Base-by-base conservation (phyloP, 1,284 basidiomycete genomes). In the Cerrena zonata region DNA sequence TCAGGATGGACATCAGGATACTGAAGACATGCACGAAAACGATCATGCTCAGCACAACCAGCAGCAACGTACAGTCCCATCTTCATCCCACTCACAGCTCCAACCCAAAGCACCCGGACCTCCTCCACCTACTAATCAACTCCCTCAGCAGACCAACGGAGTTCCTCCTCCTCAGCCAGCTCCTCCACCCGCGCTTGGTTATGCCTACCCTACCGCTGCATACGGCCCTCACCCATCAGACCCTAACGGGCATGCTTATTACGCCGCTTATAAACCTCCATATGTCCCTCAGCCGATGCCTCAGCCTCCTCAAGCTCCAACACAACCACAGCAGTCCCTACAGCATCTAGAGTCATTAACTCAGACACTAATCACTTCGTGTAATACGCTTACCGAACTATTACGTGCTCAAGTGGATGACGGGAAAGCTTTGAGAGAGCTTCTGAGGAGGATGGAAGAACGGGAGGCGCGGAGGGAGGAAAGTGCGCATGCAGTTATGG, bases 391-490 rank as follows among this genome's bases (percentile, higher is more conserved):
- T 34, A 59, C 48, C 11, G 56, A 55, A 3, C 51, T 77, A 49
- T 63, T 86, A 39, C 57, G 60, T 40, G 53, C 56, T 23, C 63
- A 64, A 50, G 53, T 55, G 7, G 64, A 65, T 27, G 61, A 65
- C 34, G 55, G 54, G 47, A 58, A 59, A 48, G 52, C 51, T 51
- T 51, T 83, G 59, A 68, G 84, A 45, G 84, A 86, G 50, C 80
- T 84, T 55, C 57, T 86, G 57, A 74, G 78, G 50, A 70, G 81
- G 51, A 19, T 80, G 84, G 53, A 82, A 83, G 56, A 69, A 84
- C 27, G 81, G 83, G 59, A 79, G 79, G 55, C 73, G 70, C 56
- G 80, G 82, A 53, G 77, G 60, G 70, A 40, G 15, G 30, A 34
- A 15, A 10, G 10, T 10, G 58, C 73, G 79, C 39, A 69, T 68